These are phyloP conservation scores for Tremella yokohamensis DNA, from an alignment of 768 basidiomycete species.

Conservation along the genomic window DNA sequence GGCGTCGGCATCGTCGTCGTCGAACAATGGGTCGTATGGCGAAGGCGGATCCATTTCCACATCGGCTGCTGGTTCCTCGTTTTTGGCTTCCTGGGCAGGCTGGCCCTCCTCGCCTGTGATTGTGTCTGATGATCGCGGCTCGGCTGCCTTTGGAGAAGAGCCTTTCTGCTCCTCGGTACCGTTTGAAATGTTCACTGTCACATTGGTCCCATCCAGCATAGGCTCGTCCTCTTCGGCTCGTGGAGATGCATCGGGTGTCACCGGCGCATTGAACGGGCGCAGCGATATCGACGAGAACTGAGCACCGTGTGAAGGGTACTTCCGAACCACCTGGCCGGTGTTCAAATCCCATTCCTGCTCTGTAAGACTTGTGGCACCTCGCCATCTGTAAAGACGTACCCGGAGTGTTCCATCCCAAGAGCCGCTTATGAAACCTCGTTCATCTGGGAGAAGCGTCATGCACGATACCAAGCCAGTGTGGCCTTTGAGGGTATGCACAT, in stretches of 20 bases:
- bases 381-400: slow-evolving; percentile 52
- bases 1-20: slow-evolving; percentile 60
- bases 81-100: background rate
- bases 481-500: slow-evolving; percentile 67
- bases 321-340: slow-evolving; percentile 72
- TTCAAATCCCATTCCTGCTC: slow-evolving; percentile 96
- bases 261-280: slow-evolving; percentile 57
- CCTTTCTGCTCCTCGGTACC: slow-evolving; percentile 12
- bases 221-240: slow-evolving; percentile 14
- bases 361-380: slow-evolving; percentile 2
- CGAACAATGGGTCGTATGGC: slow-evolving; percentile 85
- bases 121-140: background rate
- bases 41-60: slow-evolving; percentile 62
- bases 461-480: slow-evolving; percentile 73
- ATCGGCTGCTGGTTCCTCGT: slow-evolving; percentile 15
- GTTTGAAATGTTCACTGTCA: slow-evolving; percentile 20
- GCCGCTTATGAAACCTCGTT: slow-evolving; percentile 82
- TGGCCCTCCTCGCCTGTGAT: background rate
- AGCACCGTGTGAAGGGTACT: slow-evolving; percentile 74
- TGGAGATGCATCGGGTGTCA: slow-evolving; percentile 44
- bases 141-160: background rate
- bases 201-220: slow-evolving; percentile 1
- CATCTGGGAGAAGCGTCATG: slow-evolving; percentile 73
- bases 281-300: slow-evolving; percentile 79
- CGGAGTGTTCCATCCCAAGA: slow-evolving; percentile 90